A percentile compares a stretch with the other conserved stretches of the same genome.
phyloP scores from a whole-genome alignment of 2,329 filamentous ascomycete species.

The Trichoderma aggressivum region DNA sequence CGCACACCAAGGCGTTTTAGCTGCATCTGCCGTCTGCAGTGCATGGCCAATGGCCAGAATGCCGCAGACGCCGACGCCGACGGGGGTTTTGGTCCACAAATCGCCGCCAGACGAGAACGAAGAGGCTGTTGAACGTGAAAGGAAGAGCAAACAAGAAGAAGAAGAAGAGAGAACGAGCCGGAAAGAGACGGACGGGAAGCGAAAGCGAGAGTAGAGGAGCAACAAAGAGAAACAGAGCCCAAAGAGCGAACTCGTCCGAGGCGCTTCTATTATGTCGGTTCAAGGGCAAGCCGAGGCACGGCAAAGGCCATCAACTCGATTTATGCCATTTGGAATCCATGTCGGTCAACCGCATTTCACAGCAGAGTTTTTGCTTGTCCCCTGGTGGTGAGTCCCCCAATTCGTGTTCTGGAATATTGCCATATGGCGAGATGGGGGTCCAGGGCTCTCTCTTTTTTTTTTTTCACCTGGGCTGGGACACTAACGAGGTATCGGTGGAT shows the following conservation, averaged over 20 bases:
- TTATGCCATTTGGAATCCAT: background rate
- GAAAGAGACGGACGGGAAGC: background rate
- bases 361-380: background rate
- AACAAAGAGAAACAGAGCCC: background rate
- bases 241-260: background rate
- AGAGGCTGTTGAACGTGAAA: background rate
- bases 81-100: background rate
- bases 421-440: background rate
- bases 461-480: background rate
- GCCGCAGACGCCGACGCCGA: background rate
- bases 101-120: background rate
- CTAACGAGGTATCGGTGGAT: background rate
- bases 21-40: conserved; percentile 1
- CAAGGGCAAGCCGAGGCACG: background rate
- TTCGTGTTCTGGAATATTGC: background rate
- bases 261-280: background rate
- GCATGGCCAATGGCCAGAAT: background rate
- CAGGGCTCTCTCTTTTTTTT: background rate
- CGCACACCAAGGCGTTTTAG: background rate
- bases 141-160: background rate
- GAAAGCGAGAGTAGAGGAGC: background rate
- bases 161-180: background rate
- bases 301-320: background rate
- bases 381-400: background rate
- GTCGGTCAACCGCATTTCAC: background rate